Percentiles rank a stretch among this genome's conserved stretches.
Conservation (phyloP, 148 eudicot species). For the Spergularia bocconei region DNA sequence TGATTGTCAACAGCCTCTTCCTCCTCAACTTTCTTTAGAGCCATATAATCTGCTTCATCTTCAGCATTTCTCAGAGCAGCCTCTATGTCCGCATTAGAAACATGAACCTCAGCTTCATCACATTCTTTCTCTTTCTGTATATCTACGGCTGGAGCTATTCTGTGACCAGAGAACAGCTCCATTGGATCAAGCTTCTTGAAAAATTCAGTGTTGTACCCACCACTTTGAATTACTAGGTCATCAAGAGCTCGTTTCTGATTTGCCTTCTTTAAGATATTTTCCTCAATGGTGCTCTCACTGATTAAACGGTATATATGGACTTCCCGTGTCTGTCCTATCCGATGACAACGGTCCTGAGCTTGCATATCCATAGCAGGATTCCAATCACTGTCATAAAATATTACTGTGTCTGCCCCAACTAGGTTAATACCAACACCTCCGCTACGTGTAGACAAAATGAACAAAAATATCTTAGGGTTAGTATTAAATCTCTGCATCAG, state of each 20-base stretch:
- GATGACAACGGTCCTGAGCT: constrained; percentile 98
- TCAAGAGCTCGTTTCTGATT: constrained; percentile 99
- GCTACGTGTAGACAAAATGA: constrained; percentile 94
- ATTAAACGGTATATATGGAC: constrained; percentile 90
- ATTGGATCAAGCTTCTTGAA: constrained; percentile 96
- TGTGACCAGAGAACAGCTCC: constrained; percentile 91
- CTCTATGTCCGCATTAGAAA: constrained; percentile 88
- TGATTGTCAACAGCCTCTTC: constrained; percentile 99
- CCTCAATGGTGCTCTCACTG: constrained; percentile 96
- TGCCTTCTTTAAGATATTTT: constrained; percentile 92
- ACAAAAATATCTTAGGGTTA: constrained; percentile 90
- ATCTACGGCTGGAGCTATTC: constrained; percentile 38
- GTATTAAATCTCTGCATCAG: constrained; percentile 98
- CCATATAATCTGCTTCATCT: constrained; percentile 99
- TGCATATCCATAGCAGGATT: constrained; percentile 99
- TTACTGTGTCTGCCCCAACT: constrained; percentile 98
- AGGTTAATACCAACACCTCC: constrained; percentile 99
- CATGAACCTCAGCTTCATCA: constrained; percentile 42
- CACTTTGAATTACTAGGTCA: constrained; percentile 96
- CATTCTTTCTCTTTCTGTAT: constrained; percentile 47
- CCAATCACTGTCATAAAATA: constrained; percentile 95
- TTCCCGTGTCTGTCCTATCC: constrained; percentile 99
- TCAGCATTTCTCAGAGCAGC: constrained; percentile 96
- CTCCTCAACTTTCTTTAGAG: constrained; percentile 90
- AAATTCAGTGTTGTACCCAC: constrained; percentile 94